Conservation (phyloP, 371 early-diverging fungal species). For the Chytridiales sp. region DNA sequence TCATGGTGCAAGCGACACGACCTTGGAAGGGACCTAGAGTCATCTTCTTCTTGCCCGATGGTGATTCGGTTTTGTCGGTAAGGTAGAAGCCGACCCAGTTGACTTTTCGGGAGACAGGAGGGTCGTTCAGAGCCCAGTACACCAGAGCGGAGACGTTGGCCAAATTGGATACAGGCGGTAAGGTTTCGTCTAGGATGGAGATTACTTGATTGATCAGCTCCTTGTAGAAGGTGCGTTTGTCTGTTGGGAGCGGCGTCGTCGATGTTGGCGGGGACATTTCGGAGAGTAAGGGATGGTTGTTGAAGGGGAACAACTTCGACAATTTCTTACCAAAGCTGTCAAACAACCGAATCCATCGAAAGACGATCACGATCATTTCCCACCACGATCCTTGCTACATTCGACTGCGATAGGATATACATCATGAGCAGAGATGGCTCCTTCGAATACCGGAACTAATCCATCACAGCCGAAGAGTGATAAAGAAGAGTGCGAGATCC, state of each 20-base stretch:
- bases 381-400: no score
- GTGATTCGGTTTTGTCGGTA: slow-evolving; percentile 56
- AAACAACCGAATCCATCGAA: no score
- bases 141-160: slow-evolving; percentile 80
- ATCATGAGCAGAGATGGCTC: no score
- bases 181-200: slow-evolving; percentile 38
- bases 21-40: slow-evolving; percentile 92
- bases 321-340: no score
- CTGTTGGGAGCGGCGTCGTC: slow-evolving; percentile 7
- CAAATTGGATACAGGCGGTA: slow-evolving; percentile 66
- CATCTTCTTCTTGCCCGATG: no score
- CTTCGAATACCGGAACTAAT: no score
- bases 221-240: slow-evolving; percentile 46
- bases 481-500: no score
- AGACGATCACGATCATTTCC: no score
- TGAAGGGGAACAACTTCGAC: no score
- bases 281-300: no score
- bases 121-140: slow-evolving; percentile 70
- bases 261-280: slow-evolving; percentile 13
- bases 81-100: slow-evolving; percentile 93
- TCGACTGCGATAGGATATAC: no score
- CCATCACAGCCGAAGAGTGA: no score
- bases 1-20: slow-evolving; percentile 83
- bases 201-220: slow-evolving; percentile 25
- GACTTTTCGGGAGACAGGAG: slow-evolving; percentile 67